Percentiles rank a stretch among this genome's conserved stretches.
Conservation (phyloP, 2,329 filamentous ascomycete genomes). For the Claviceps humidiphila region DNA sequence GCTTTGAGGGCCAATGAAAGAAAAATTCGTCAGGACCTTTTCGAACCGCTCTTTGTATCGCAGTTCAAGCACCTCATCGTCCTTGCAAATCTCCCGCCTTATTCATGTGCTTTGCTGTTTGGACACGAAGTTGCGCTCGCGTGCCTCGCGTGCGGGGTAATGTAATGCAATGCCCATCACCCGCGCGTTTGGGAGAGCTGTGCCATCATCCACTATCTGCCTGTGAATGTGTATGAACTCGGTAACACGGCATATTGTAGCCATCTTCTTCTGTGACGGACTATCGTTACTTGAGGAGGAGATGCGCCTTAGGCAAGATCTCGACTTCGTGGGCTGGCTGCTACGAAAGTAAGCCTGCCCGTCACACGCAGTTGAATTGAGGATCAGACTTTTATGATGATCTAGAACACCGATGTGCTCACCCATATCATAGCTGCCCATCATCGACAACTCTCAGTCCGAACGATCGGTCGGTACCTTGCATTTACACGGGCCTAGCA, state of each 20-base stretch:
- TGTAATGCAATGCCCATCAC: background rate
- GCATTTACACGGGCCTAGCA: background rate
- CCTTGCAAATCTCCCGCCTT: background rate
- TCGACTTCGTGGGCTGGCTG: background rate
- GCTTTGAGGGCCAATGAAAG: background rate
- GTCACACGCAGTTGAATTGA: background rate
- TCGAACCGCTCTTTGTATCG: background rate
- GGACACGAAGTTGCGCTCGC: background rate
- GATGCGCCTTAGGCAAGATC: too few species aligned
- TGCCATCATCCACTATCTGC: background rate
- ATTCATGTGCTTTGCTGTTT: background rate
- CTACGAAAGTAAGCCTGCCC: background rate
- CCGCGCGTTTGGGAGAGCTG: background rate
- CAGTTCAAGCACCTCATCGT: background rate
- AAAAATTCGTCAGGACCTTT: background rate
- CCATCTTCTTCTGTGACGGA: background rate
- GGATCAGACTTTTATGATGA: background rate
- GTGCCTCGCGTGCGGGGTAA: background rate
- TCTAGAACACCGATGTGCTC: background rate
- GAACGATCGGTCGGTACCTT: background rate
- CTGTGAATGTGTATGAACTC: background rate
- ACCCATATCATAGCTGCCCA: background rate
- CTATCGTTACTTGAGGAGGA: background rate
- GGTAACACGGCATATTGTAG: background rate
- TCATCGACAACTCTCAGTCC: background rate